Conservation (phyloP, 352 stramenopile species). For the Phytophthora multivora region DNA sequence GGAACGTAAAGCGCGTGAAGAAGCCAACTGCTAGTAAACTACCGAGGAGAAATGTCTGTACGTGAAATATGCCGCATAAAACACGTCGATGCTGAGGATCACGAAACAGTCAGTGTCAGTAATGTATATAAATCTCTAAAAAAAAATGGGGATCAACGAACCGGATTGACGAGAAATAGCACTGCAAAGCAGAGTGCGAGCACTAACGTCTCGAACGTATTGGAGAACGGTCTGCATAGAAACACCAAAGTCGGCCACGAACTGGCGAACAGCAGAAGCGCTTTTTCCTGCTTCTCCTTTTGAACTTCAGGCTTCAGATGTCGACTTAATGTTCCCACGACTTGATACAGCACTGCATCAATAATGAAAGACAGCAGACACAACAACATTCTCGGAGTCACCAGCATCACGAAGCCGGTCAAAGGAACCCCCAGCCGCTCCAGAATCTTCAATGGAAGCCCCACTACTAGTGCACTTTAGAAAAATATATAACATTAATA, state of each 20-base stretch:
- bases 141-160: slow-evolving; percentile 18
- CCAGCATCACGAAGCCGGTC: slow-evolving; percentile 50
- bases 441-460: slow-evolving; percentile 55
- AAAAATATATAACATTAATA: slow-evolving; percentile 11
- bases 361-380: slow-evolving; percentile 62
- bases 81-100: slow-evolving; percentile 47
- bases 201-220: slow-evolving; percentile 74
- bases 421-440: slow-evolving; percentile 42
- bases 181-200: slow-evolving; percentile 59
- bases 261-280: slow-evolving; percentile 62
- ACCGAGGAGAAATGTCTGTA: slow-evolving; percentile 65
- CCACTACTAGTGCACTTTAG: slow-evolving; percentile 51
- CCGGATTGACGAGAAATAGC: slow-evolving; percentile 53
- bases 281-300: slow-evolving; percentile 28
- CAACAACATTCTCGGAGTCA: slow-evolving; percentile 65
- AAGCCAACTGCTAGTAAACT: slow-evolving; percentile 68
- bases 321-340: slow-evolving; percentile 41
- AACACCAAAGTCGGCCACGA: slow-evolving; percentile 76
- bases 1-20: slow-evolving; percentile 86
- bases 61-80: slow-evolving; percentile 36
- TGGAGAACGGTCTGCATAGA: slow-evolving; percentile 80
- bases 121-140: slow-evolving; percentile 3
- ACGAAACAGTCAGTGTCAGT: slow-evolving; percentile 8
- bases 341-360: slow-evolving; percentile 50
- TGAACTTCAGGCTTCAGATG: slow-evolving; percentile 19